Evolutionary conservation across 441 rosid genomes (phyloP).

Genomic region (Arabidopsis hybrid): DNA sequence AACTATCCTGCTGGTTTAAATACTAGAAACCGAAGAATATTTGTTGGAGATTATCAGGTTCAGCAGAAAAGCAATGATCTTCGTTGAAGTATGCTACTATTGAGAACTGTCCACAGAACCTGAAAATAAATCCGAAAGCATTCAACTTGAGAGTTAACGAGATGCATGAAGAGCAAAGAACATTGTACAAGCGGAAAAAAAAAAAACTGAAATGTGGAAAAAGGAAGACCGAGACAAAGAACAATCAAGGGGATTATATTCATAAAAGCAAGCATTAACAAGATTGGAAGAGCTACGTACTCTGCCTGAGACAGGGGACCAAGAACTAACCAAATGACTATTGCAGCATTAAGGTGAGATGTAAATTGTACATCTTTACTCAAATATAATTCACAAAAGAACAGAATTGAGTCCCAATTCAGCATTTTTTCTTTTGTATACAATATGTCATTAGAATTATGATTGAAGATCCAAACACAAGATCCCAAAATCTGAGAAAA

Average conservation of each 20-base stretch:
- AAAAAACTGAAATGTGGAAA: not conserved
- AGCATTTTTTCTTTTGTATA: not conserved
- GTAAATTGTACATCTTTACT: not conserved
- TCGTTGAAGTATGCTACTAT: not conserved
- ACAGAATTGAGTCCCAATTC: conserved; percentile 23
- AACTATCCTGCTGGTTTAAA: conserved; percentile 20
- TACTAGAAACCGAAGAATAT: conserved; percentile 1
- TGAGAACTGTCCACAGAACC: conserved; percentile 4
- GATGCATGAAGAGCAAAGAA: not conserved
- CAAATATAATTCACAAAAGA: not conserved
- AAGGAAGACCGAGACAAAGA: not conserved
- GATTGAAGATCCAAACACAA: conserved; percentile 22
- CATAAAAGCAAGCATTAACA: conserved; percentile 18
- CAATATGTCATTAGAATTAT: conserved; percentile 1
- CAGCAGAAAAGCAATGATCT: conserved; percentile 13
- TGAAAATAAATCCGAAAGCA: conserved; percentile 11
- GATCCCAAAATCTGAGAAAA: conserved; percentile 24
- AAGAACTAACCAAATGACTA: conserved; percentile 24
- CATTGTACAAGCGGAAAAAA: too few species aligned
- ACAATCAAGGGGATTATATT: not conserved
- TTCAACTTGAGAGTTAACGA: conserved; percentile 1
- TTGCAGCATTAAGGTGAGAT: conserved; percentile 11
- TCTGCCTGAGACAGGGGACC: conserved; percentile 3
- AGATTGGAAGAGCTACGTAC: conserved; percentile 17
- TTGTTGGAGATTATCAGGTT: conserved; percentile 4